Conservation (phyloP, 2,329 filamentous ascomycete genomes). For the Phyllosticta citrichinensis region DNA sequence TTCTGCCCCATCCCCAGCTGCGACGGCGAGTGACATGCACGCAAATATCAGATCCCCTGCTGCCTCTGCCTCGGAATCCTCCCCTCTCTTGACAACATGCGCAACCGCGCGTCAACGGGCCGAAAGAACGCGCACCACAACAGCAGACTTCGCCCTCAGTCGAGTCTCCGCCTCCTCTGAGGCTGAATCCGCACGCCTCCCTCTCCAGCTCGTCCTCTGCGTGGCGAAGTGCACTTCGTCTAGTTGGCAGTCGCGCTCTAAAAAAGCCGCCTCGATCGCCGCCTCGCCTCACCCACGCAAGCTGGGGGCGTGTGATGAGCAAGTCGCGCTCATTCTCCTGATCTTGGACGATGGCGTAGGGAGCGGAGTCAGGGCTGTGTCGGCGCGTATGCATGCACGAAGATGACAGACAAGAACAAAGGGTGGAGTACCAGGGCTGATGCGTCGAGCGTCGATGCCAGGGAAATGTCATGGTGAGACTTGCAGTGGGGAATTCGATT, state of each 20-base stretch:
- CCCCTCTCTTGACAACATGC: not conserved
- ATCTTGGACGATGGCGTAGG: not conserved
- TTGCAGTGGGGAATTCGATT: not conserved
- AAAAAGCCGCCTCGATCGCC: not conserved
- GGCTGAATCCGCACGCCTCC: not conserved
- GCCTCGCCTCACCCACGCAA: not conserved
- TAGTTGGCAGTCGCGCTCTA: not conserved
- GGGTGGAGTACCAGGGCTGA: not conserved
- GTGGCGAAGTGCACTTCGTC: not conserved
- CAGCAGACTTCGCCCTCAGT: not conserved
- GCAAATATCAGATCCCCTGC: not conserved
- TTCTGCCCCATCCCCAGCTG: not conserved
- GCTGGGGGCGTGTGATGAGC: not conserved
- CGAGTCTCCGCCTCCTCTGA: not conserved
- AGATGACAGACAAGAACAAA: not conserved
- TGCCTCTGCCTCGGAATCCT: not conserved
- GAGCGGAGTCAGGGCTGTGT: not conserved
- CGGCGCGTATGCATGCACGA: not conserved
- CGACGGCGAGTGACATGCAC: not conserved
- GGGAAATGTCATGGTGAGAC: not conserved
- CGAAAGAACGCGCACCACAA: not conserved
- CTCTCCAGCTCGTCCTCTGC: not conserved
- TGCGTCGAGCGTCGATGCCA: not conserved
- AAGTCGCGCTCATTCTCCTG: not conserved
- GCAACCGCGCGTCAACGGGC: not conserved